Evolutionary conservation across 2,329 filamentous ascomycete genomes (phyloP), one percentile per base, ranked within the genome.

Genomic region (Neurospora sp.): DNA sequence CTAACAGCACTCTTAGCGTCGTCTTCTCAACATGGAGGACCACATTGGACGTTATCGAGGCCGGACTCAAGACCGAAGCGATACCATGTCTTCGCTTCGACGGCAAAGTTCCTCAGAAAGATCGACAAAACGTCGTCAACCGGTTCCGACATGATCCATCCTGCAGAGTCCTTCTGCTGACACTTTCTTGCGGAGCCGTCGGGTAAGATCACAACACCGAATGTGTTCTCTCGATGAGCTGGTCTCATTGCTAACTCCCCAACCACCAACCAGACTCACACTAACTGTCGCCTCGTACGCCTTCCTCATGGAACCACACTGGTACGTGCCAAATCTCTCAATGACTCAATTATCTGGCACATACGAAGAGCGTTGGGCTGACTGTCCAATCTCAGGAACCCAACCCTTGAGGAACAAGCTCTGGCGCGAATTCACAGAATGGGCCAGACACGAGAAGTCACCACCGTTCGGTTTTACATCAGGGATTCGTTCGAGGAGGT

Each of bases 241-340:
- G 3, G 0, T 52, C 19, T 23, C 0, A 3, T 66, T 15, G 52
- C 19, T 23, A 15, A 66, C 39, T 23, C 66, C 15, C 2, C 4
- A 3, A 13, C 72, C 36, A 13, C 73, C 36, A 36, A 19, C 0
- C n/a, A 84, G 82, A 0, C 76, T 85, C 7, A 84, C 83, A 0
- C 75, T 86, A 0, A 85, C 83, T 0, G 81, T 77, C 0, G 84
- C 84, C 0, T 82, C 82, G 0, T 78, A 81, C 1, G 83, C 81
- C 0, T 84, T 84, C 66, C 78, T 86, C 0, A 81, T 86, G 77
- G 84, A 87, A 68, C 84, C 84, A 0, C 83, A 85, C n/a, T 82
- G 80, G 79, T 81, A 73, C 70, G 74, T 52, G 36, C 5, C 3
- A 33, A 15, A 17, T 13, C 19, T 40, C 15, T 11, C 1, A 11